These are phyloP conservation scores for Eimeria falciformis DNA, from an alignment of 169 alveolate genomes.

Conservation along the genomic window DNA sequence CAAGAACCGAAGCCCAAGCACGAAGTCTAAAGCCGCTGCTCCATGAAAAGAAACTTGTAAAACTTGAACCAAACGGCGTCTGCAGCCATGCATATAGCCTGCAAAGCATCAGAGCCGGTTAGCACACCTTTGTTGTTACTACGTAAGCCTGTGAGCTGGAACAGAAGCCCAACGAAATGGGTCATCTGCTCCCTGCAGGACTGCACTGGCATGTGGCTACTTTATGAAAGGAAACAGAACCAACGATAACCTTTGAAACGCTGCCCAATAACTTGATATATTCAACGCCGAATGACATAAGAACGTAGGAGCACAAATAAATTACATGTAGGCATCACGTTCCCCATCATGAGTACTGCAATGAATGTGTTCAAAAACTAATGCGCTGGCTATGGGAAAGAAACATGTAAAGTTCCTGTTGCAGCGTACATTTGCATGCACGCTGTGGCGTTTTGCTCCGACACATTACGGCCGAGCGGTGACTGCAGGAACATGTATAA, in stretches of 20 bases:
- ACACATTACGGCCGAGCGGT: slow-evolving; percentile 61
- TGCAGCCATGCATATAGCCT: slow-evolving; percentile 78
- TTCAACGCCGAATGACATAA: too few relatives aligned
- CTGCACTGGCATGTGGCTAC: not conserved
- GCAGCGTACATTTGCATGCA: slow-evolving; percentile 76
- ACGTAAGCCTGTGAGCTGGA: not conserved
- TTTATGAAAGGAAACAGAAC: too few relatives aligned
- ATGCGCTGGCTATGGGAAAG: too few relatives aligned
- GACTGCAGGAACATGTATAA: slow-evolving; percentile 67
- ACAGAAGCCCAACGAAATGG: not conserved
- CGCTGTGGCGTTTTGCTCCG: slow-evolving; percentile 57
- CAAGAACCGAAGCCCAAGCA: slow-evolving; percentile 59
- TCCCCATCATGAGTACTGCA: too few relatives aligned
- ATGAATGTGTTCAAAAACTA: too few relatives aligned
- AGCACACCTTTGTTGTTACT: not conserved
- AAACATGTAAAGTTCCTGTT: too few relatives aligned
- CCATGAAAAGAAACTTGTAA: slow-evolving; percentile 73
- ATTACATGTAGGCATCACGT: too few relatives aligned
- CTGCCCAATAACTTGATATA: too few relatives aligned
- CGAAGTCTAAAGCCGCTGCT: slow-evolving; percentile 66
- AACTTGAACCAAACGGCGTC: slow-evolving; percentile 74
- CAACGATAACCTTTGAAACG: too few relatives aligned
- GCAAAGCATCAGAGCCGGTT: not conserved
- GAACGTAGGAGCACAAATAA: too few relatives aligned
- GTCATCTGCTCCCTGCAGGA: not conserved